These are phyloP conservation scores for Sicyos edulis DNA, from an alignment of 306 rosid genomes.

Conservation along the genomic window DNA sequence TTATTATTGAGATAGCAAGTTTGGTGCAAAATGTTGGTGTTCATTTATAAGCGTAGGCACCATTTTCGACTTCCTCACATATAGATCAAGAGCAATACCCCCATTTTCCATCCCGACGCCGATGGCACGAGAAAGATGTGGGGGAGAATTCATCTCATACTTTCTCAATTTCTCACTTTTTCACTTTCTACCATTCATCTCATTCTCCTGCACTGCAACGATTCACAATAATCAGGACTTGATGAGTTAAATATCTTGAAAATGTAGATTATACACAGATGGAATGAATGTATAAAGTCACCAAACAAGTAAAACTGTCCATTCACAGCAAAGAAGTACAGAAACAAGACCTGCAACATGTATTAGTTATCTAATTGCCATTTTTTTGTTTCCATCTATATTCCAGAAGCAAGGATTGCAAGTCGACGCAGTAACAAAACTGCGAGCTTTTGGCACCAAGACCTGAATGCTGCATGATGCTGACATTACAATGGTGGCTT, in stretches of 20 bases:
- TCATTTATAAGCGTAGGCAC: not conserved
- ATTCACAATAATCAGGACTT: not conserved
- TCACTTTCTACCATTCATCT: slow-evolving; percentile 1
- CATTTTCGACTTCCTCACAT: not conserved
- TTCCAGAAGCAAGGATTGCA: slow-evolving; percentile 2
- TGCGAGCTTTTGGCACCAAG: not conserved
- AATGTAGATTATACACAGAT: not conserved
- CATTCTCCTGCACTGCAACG: not conserved
- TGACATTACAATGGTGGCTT: not conserved
- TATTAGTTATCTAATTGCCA: not conserved
- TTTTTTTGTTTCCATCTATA: not conserved
- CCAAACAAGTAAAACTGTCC: not conserved
- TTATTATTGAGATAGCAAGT: not conserved
- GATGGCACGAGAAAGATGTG: too few species aligned
- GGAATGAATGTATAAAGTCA: not conserved
- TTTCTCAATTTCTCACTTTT: not conserved
- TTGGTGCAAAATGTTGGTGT: not conserved
- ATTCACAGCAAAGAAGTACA: not conserved
- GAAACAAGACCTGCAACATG: not conserved
- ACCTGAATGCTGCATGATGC: not conserved
- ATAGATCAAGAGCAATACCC: not conserved
- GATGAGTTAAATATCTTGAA: not conserved
- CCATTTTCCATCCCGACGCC: too few species aligned
- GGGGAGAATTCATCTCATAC: not conserved
- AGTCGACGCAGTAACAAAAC: not conserved